Base-by-base conservation (phyloP, 2,329 filamentous ascomycete species). In the Pyrenophora seminiperda region DNA sequence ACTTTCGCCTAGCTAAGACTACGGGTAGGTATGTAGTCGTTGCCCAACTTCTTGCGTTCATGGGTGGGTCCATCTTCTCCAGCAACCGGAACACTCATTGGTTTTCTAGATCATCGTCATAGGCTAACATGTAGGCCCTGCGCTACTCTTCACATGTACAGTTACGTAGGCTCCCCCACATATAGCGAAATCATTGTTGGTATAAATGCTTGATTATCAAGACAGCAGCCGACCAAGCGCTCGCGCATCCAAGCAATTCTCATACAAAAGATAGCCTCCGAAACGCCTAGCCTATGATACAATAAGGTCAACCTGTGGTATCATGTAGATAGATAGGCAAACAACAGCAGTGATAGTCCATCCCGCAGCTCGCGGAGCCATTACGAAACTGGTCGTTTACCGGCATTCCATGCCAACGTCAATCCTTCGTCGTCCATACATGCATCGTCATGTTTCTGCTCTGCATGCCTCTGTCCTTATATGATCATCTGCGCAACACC, bases 401-500 rank as follows among this genome's bases (percentile, higher is more conserved):
- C 33, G 19, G 38, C 24, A 39, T 33, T 50, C 39, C 19, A 19
- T 43, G 36, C 22, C 39, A 14, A 41, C 20, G 19, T 38, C 41
- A 24, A 32, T 20, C 7, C 38, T 11, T 39, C 27, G 15, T n/a
- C 27, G 31, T 31, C 9, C n/a, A 19, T 24, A n/a, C n/a, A 19
- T 24, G 10, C n/a, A 18, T 30, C 33, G 18, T 22, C 4, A 9
- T 38, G 24, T 31, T 30, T 18, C 34, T 31, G 13, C 17, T 3
- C 27, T 15, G 39, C n/a, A 20, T 18, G 9, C 17, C 4, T 30
- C 18, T 20, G 10, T 4, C 22, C 30, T 58, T 65, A 73, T 60
- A 97, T 91, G 76, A 97, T 97, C 93, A 97, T 97, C 80, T 97
- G 92, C 56, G 91, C 94, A 62, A 97, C 89, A 43, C 93, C 93